Evolutionary conservation across 257 asterid species (phyloP).

Genomic region (Thymus quinquecostatus): DNA sequence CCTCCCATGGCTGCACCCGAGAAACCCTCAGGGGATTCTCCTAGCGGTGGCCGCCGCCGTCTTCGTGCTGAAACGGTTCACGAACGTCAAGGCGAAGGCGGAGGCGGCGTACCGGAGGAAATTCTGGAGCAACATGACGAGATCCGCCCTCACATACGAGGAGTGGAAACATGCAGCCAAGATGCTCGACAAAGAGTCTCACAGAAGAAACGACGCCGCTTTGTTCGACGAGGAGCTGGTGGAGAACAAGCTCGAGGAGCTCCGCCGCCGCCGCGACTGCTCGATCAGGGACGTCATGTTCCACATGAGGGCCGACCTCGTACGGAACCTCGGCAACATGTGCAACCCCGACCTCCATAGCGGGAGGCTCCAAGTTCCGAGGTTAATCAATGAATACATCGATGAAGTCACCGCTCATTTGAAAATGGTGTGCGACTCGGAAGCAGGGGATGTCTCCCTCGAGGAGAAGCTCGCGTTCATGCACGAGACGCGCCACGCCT

Average conservation of each 20-base stretch:
- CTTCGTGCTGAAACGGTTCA: constrained; percentile 66
- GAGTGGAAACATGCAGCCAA: constrained; percentile 98
- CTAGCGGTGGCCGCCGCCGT: constrained; percentile 61
- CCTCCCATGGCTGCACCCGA: constrained; percentile 78
- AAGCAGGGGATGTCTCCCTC: constrained; percentile 67
- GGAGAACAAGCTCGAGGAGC: constrained; percentile 70
- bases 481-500: constrained; percentile 97
- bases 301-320: constrained; percentile 87
- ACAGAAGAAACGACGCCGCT: constrained; percentile 56
- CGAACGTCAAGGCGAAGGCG: constrained; percentile 68
- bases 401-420: constrained; percentile 85
- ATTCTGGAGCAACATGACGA: constrained; percentile 91
- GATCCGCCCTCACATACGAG: constrained; percentile 75
- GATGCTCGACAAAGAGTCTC: constrained; percentile 78
- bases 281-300: constrained; percentile 82
- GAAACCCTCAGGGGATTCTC: constrained; percentile 85
- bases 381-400: constrained; percentile 81
- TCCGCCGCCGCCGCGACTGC: constrained; percentile 68
- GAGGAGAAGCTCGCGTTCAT: constrained; percentile 92
- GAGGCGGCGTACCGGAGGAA: constrained; percentile 86
- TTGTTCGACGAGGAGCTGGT: constrained; percentile 88
- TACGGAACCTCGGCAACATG: constrained; percentile 88
- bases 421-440: constrained; percentile 83
- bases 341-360: constrained; percentile 91
- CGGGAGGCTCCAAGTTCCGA: constrained; percentile 83